Conservation (phyloP, 2,329 filamentous ascomycete species). For the Aspergillus neotritici region DNA sequence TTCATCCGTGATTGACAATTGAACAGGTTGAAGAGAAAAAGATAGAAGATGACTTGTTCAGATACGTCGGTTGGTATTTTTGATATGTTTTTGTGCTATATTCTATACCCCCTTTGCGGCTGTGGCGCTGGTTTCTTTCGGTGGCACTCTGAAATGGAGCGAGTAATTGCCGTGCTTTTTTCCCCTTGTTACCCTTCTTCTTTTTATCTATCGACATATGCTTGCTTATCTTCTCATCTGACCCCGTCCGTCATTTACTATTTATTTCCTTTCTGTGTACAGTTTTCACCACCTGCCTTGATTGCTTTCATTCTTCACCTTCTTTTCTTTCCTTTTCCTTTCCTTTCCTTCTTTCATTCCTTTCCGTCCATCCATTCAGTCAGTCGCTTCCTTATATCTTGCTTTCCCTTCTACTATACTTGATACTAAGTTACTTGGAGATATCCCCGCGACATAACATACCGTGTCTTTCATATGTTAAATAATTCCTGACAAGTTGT, state of each 20-base stretch:
- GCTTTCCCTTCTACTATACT: background rate
- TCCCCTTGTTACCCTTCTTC: background rate
- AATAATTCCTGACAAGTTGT: no score
- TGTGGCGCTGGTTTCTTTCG: background rate
- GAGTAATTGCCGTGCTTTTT: conserved; percentile 1
- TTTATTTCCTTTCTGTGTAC: conserved; percentile 12
- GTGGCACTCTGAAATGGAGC: background rate
- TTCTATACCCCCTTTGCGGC: conserved; percentile 15
- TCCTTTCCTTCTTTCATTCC: background rate
- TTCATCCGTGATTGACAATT: conserved; percentile 1
- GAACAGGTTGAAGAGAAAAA: no score
- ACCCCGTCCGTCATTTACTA: conserved; percentile 1
- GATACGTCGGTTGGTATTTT: conserved; percentile 7
- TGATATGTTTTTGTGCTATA: conserved; percentile 6
- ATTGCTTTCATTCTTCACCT: conserved; percentile 2
- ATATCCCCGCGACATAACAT: no score
- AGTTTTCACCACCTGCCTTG: conserved; percentile 4
- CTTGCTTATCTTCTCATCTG: background rate
- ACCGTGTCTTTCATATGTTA: no score
- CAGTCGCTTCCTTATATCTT: background rate
- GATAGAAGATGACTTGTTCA: conserved; percentile 6
- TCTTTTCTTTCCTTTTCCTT: background rate
- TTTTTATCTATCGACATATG: background rate
- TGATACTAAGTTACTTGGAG: background rate
- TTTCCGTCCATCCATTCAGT: background rate